Evolutionary conservation across 2,329 filamentous ascomycete species (phyloP).

Genomic region (Pestalotiopsis sp.): DNA sequence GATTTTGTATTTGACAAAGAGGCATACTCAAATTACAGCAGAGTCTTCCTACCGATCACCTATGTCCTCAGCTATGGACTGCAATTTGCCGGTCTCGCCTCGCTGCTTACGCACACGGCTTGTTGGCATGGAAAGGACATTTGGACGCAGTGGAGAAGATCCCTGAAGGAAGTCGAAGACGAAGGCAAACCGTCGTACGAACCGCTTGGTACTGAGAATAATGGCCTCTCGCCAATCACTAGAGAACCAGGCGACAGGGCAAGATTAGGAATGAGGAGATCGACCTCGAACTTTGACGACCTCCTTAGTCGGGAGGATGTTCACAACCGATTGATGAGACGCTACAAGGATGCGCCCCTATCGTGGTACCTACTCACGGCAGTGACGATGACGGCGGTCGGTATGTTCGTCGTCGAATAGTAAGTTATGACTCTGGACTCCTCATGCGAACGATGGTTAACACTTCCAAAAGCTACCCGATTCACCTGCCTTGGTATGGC

Average conservation of each 20-base stretch:
- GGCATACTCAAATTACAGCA: conserved; percentile 78
- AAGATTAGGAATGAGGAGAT: conserved; percentile 22
- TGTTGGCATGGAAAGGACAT: conserved; percentile 88
- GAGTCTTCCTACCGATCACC: conserved; percentile 82
- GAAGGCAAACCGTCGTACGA: conserved; percentile 53
- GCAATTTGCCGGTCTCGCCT: conserved; percentile 80
- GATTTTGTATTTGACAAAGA: conserved; percentile 77
- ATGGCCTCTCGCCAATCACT: conserved; percentile 21
- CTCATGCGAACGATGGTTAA: conserved; percentile 2
- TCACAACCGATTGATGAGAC: conserved; percentile 79
- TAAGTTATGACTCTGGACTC: conserved; percentile 41
- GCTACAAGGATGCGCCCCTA: conserved; percentile 79
- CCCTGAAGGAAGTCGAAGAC: conserved; percentile 62
- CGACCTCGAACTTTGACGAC: conserved; percentile 45
- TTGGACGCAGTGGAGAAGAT: conserved; percentile 71
- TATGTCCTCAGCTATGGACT: conserved; percentile 86
- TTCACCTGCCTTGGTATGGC: conserved; percentile 85
- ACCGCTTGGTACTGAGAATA: conserved; percentile 38
- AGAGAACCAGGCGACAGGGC: conserved; percentile 14
- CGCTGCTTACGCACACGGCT: conserved; percentile 75
- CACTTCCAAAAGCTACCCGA: conserved; percentile 61
- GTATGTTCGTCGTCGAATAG: conserved; percentile 85
- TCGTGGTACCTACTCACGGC: conserved; percentile 80
- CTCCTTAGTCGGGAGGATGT: conserved; percentile 75
- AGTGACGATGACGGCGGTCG: conserved; percentile 72